These are phyloP conservation scores for Prunella vulgaris DNA, from an alignment of 257 asterid species.

Conservation along the genomic window DNA sequence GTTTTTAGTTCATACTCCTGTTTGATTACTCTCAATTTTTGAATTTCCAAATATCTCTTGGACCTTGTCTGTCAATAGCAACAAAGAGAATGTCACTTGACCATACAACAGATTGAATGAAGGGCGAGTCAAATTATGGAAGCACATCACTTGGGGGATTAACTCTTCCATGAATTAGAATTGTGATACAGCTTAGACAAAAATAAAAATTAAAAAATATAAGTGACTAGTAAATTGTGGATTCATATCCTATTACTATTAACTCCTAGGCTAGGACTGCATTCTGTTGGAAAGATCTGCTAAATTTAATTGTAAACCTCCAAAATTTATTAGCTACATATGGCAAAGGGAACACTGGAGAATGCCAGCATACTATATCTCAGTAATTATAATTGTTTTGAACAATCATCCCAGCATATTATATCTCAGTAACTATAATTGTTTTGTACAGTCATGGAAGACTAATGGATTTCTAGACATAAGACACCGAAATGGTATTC, in stretches of 20 bases:
- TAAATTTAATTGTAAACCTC: neutral
- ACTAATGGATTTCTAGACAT: neutral
- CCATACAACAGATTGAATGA: neutral
- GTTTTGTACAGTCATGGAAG: neutral
- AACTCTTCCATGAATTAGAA: neutral
- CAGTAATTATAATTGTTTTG: neutral
- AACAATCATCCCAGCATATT: neutral
- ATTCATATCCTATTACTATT: neutral
- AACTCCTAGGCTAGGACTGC: neutral
- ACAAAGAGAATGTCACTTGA: conserved; percentile 15
- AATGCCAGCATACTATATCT: neutral
- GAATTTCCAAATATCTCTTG: conserved; percentile 92
- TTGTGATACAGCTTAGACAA: neutral
- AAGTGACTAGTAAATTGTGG: neutral
- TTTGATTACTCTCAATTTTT: conserved; percentile 74
- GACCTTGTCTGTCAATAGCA: conserved; percentile 68
- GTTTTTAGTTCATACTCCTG: conserved; percentile 78
- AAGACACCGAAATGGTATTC: neutral
- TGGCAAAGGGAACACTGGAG: neutral
- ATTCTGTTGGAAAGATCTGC: neutral
- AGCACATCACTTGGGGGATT: conserved; percentile 1
- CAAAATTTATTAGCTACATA: neutral
- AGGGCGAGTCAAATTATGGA: neutral
- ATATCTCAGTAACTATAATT: neutral
- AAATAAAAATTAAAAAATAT: neutral